Conservation (phyloP, 345 rosid genomes). For the Crucihimalaya himalaica region DNA sequence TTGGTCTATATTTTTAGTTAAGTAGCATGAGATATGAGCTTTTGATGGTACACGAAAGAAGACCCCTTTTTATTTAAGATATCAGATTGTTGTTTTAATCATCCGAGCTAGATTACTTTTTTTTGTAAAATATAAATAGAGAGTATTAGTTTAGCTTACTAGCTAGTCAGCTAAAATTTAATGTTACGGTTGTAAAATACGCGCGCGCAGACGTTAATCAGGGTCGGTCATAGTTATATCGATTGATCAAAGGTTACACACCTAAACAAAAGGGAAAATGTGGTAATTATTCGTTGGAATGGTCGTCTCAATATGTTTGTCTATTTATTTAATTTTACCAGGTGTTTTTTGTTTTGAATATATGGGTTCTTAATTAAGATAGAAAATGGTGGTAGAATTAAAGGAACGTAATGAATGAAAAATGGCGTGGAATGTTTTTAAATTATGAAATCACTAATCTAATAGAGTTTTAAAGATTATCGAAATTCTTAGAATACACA, state of each 20-base stretch:
- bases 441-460: neutral
- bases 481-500: conserved; percentile 23
- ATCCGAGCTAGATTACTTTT: neutral
- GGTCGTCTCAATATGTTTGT: neutral
- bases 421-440: neutral
- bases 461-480: conserved; percentile 4
- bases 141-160: neutral
- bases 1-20: neutral
- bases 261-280: neutral
- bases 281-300: neutral
- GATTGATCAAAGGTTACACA: neutral
- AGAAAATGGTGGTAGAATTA: neutral
- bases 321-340: neutral
- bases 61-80: neutral
- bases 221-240: neutral
- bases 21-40: conserved; percentile 4
- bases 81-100: neutral
- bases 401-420: neutral
- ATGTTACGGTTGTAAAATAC: neutral
- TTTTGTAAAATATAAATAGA: neutral
- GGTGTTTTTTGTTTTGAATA: neutral
- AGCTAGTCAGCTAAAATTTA: neutral
- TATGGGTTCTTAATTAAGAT: neutral
- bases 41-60: neutral
- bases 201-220: neutral